Evolutionary conservation across 2,329 filamentous ascomycete genomes (phyloP), one percentile per base, ranked within the genome.

Genomic region (Xylogone sp.): DNA sequence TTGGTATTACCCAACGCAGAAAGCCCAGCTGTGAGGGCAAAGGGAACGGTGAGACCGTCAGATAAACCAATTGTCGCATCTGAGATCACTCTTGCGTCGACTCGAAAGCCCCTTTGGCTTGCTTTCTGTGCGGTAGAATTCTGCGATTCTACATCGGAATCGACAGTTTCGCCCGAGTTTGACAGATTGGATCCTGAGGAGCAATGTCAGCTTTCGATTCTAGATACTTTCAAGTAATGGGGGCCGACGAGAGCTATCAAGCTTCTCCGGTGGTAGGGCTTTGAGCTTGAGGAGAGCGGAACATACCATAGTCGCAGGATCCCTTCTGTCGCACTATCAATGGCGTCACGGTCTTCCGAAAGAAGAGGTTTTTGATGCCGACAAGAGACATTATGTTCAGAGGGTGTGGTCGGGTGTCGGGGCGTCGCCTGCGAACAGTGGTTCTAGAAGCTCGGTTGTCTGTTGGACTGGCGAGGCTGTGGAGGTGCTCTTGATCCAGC

Each of bases 41-140:
- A 85, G 0, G 82, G 82, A 0, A 85, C 82, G 0, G 82, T 85
- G 56, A 85, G 69, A 4, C 82, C 82, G 64, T 85, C 82, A 0
- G 79, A 78, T 42, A 85, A 71, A 19, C 82, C 82, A 60, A 85
- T 81, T 22, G 82, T 84, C 21, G 78, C 73, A 65, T 84, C 79
- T 9, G 71, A 70, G 18, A 77, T 66, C 21, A 75, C 57, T 39
- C 68, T 48, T 0, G 63, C 61, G 52, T 67, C 62, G 16, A 65
- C 57, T 48, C 56, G 53, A 47, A 62, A 65, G 8, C 62, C 63
- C 43, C 50, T 61, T 20, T 46, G 48, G 12, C 56, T 57, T 10
- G 54, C 53, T 45, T 59, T 60, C 42, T 59, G 58, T 6, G 44
- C 48, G 31, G 57, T 57, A 0, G 56, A 59, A 48, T 57, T 52